Percentiles rank a stretch among this genome's conserved stretches.
These are phyloP conservation scores for Salix dunnii DNA, from an alignment of 345 rosid genomes.

Conservation along the genomic window DNA sequence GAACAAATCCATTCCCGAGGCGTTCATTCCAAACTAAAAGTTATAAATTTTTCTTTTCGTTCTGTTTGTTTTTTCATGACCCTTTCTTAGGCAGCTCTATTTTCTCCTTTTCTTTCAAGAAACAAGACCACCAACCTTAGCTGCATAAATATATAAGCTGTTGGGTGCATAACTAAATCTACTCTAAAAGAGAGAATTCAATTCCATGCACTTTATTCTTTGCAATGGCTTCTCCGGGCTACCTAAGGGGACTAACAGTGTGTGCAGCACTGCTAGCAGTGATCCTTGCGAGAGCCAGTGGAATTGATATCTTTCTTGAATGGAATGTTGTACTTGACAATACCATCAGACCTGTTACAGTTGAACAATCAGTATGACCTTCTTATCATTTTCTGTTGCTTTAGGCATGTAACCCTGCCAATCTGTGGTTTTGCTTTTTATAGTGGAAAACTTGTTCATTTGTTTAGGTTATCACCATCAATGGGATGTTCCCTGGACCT, in stretches of 20 bases:
- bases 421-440: no score
- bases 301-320: slow-evolving; percentile 35
- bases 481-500: slow-evolving; percentile 29
- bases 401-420: background rate
- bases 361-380: slow-evolving; percentile 34
- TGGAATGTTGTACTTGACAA: slow-evolving; percentile 42
- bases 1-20: no score
- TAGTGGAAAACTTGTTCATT: no score
- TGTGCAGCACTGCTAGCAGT: slow-evolving; percentile 14
- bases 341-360: slow-evolving; percentile 20
- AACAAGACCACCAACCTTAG: no score
- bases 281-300: slow-evolving; percentile 2
- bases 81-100: no score
- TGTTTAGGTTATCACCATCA: slow-evolving; percentile 24
- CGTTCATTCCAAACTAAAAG: no score
- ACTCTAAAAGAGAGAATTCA: background rate
- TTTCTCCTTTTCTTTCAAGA: no score
- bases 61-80: no score
- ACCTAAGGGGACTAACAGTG: slow-evolving; percentile 1
- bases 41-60: no score
- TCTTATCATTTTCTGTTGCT: background rate
- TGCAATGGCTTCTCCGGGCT: slow-evolving; percentile 26
- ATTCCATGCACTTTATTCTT: background rate
- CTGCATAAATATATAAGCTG: no score
- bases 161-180: background rate